Conservation (phyloP, 805 yeast genomes). For the Pichia membranifaciens region DNA sequence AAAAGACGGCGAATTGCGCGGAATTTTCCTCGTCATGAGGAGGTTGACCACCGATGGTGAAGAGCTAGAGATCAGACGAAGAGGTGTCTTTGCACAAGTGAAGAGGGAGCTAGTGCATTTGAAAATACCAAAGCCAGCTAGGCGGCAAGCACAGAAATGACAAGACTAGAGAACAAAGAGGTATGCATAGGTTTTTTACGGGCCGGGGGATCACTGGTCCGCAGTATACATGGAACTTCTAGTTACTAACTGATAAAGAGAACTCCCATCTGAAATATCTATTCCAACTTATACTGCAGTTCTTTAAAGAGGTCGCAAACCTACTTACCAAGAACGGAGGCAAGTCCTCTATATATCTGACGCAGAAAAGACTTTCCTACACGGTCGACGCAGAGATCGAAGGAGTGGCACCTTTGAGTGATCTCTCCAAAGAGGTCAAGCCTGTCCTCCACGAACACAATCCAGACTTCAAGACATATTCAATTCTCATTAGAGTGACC, state of each 20-base stretch:
- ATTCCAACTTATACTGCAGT: no score
- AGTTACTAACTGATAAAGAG: no score
- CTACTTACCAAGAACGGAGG: constrained; percentile 21
- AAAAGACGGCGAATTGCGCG: no score
- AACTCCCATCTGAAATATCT: no score
- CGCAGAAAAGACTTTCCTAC: constrained; percentile 48
- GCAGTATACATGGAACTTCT: no score
- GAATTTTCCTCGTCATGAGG: no score
- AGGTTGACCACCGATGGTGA: no score
- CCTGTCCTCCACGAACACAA: constrained; percentile 12
- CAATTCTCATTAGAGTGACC: constrained; percentile 64
- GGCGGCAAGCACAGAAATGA: neutral
- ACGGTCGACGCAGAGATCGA: constrained; percentile 19
- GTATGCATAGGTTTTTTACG: constrained; percentile 18
- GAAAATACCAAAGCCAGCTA: no score
- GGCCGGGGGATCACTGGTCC: no score
- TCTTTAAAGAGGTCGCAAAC: constrained; percentile 20
- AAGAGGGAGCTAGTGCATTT: no score
- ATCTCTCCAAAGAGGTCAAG: constrained; percentile 15
- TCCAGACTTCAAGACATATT: constrained; percentile 31
- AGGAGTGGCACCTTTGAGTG: constrained; percentile 8
- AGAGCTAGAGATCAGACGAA: no score
- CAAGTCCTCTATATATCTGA: constrained; percentile 49
- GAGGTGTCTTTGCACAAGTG: no score
- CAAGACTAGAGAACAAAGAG: constrained; percentile 18